Conservation (phyloP, 2,329 filamentous ascomycete species). For the Fusarium denticulatum region DNA sequence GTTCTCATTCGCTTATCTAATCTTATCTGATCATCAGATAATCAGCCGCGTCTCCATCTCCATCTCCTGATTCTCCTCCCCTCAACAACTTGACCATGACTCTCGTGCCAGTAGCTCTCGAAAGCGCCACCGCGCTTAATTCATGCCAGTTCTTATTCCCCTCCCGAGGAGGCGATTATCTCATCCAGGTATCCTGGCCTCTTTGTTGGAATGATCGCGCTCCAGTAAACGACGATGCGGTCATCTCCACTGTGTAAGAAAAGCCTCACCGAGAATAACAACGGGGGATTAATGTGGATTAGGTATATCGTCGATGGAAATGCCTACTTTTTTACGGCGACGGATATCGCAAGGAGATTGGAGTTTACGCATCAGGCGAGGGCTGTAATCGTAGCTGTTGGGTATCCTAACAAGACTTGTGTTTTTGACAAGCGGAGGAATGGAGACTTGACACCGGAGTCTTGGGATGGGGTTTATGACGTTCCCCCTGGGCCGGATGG, state of each 20-base stretch:
- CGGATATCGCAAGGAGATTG: slow-evolving; percentile 42
- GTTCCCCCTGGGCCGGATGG: slow-evolving; percentile 31
- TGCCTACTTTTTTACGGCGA: slow-evolving; percentile 47
- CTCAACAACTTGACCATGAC: slow-evolving; percentile 5
- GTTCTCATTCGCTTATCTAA: background rate
- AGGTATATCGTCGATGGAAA: slow-evolving; percentile 51
- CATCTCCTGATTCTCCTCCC: background rate
- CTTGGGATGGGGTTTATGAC: slow-evolving; percentile 31
- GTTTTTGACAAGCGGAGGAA: slow-evolving; percentile 45
- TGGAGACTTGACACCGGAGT: slow-evolving; percentile 45
- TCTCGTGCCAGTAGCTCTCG: background rate
- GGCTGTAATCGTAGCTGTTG: slow-evolving; percentile 47
- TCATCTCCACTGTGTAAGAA: slow-evolving; percentile 43
- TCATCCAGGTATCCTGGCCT: slow-evolving; percentile 45
- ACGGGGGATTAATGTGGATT: background rate
- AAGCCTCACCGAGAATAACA: background rate
- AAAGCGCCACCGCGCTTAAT: slow-evolving; percentile 26
- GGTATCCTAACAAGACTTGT: slow-evolving; percentile 42
- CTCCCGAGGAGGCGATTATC: slow-evolving; percentile 39
- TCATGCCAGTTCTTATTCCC: slow-evolving; percentile 29
- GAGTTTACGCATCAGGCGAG: slow-evolving; percentile 38
- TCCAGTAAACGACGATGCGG: slow-evolving; percentile 21
- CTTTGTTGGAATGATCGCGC: slow-evolving; percentile 40
- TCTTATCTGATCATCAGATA: slow-evolving; percentile 13
- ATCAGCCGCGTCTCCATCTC: background rate